phyloP scores from a whole-genome alignment of 2,329 filamentous ascomycete species.

The Neocatenulostroma microsporum region DNA sequence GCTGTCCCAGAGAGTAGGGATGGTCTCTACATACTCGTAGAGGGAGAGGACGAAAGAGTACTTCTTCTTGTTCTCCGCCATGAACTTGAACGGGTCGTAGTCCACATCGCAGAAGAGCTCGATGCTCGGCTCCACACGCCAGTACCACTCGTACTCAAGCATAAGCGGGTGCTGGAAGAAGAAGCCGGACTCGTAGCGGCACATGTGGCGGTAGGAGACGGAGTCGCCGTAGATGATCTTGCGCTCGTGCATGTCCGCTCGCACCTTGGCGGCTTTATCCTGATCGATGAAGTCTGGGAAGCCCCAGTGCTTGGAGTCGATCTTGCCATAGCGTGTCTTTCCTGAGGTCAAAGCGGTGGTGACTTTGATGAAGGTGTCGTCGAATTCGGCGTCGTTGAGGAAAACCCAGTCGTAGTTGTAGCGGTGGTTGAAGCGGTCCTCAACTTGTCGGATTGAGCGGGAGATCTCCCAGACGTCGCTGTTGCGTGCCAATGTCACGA shows the following conservation, averaged over 20 bases:
- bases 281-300: constrained; percentile 95
- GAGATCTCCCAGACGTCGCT: constrained; percentile 94
- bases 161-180: constrained; percentile 95
- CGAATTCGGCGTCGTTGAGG: constrained; percentile 91
- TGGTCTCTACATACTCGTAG: constrained; percentile 95
- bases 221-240: constrained; percentile 99
- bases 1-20: constrained; percentile 91
- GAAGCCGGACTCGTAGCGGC: constrained; percentile 96
- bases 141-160: constrained; percentile 98
- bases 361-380: constrained; percentile 86
- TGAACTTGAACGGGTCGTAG: constrained; percentile 93
- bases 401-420: constrained; percentile 99
- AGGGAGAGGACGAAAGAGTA: constrained; percentile 95
- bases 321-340: constrained; percentile 82
- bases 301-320: constrained; percentile 90
- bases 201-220: constrained; percentile 97
- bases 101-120: constrained; percentile 93
- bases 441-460: constrained; percentile 88
- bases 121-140: constrained; percentile 95
- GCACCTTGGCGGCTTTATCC: constrained; percentile 80
- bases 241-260: constrained; percentile 84
- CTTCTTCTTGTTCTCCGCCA: constrained; percentile 95
- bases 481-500: constrained; percentile 92
- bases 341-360: constrained; percentile 86
- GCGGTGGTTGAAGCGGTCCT: constrained; percentile 95